Percentiles rank a stretch among this genome's conserved stretches.
phyloP scores from a whole-genome alignment of 257 asterid genomes.

The Dorcoceras hygrometricum region DNA sequence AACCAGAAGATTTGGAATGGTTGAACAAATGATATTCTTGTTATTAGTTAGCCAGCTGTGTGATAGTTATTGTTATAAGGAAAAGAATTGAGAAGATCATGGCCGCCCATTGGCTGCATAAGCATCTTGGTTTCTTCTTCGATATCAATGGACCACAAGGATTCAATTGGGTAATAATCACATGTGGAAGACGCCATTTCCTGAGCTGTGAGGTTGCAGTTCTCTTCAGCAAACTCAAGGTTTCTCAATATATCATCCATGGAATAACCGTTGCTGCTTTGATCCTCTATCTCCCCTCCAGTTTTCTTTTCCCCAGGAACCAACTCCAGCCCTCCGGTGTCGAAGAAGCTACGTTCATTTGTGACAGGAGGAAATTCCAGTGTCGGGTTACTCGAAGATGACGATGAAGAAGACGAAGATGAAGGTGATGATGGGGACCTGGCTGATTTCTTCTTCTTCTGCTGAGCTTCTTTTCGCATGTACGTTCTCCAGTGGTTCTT shows the following conservation, averaged over 20 bases:
- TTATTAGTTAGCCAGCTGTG: constrained; percentile 29
- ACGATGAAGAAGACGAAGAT: constrained; percentile 43
- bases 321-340: constrained; percentile 45
- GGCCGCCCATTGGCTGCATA: constrained; percentile 34
- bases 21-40: constrained; percentile 24
- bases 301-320: constrained; percentile 25
- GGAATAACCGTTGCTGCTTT: constrained; percentile 39
- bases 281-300: constrained; percentile 31
- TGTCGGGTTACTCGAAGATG: constrained; percentile 28
- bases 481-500: constrained; percentile 93
- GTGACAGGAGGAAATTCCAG: constrained; percentile 23
- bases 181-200: constrained; percentile 47
- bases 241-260: constrained; percentile 94
- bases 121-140: constrained; percentile 37
- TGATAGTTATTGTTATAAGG: constrained; percentile 28
- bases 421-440: constrained; percentile 28
- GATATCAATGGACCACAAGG: constrained; percentile 52
- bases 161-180: constrained; percentile 45
- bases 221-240: constrained; percentile 53
- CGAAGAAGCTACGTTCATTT: constrained; percentile 52
- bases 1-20: constrained; percentile 14
- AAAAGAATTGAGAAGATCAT: constrained; percentile 27
- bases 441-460: constrained; percentile 47
- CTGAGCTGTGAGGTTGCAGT: constrained; percentile 31
- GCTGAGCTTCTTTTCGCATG: constrained; percentile 76